Base-by-base conservation (phyloP, 2,329 filamentous ascomycete species). In the Amesomyces nigricolor region DNA sequence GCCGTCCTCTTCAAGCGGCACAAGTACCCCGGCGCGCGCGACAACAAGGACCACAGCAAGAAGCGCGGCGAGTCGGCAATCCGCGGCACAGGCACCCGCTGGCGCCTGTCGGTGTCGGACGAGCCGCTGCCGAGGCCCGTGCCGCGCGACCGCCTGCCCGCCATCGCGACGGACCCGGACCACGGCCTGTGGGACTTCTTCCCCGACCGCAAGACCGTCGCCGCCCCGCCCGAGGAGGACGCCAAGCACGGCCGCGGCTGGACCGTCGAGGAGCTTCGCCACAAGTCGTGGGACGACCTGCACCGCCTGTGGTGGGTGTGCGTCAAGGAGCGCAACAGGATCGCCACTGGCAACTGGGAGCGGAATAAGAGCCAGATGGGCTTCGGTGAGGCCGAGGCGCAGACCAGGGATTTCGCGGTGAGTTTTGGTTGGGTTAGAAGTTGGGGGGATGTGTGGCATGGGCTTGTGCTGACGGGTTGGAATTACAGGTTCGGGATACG, bases 151-250 rank as follows among this genome's bases (percentile, higher is more conserved):
- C 78, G 78, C 58, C 78, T 82, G 66, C 81, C 82, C 52, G 70
- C 76, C 46, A 70, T 87, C 32, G 69, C 80, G 60, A 79, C 78
- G 42, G 86, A 90, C 67, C 78, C 83, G 29, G 74, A 91, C 62
- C 94, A 99, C 72, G 92, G 91, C 30, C 84, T 99, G 10, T 97
- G 89, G 87, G 86, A 82, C 1, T 99, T 99, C 74, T 97, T 99
- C 73, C 83, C 86, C 65, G 78, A 78, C 59, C 79, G 85, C 61
- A 81, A 82, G 61, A 81, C 83, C 66, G 73, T 85, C n/a, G 71
- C 96, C 65, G 79, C 80, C 63, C 85, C 85, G 7, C 91, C 91
- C 5, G 78, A 83, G 37, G 85, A 92, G 62, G 83, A 88, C 54
- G 69, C 77, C 48, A 75, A 81, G 61, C 86, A 94, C 71, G 94